Conservation (phyloP, 345 rosid genomes). For the Luvunga scandens region DNA sequence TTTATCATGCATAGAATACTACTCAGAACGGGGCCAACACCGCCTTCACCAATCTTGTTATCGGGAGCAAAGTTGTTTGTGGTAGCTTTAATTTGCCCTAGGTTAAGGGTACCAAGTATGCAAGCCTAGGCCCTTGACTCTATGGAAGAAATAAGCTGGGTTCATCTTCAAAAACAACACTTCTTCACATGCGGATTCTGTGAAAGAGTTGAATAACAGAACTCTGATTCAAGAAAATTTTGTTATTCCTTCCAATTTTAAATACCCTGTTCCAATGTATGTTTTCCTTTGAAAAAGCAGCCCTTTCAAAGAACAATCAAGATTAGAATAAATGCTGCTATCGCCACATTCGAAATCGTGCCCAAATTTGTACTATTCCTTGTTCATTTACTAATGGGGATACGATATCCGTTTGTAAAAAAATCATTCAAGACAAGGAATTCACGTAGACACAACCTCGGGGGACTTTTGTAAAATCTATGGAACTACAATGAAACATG, state of each 20-base stretch:
- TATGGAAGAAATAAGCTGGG: background rate
- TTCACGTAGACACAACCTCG: no score
- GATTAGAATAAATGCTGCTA: constrained; percentile 19
- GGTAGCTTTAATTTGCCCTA: constrained; percentile 25
- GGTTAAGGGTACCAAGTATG: constrained; percentile 20
- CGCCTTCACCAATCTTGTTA: constrained; percentile 35
- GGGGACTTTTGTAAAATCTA: no score
- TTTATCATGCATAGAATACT: constrained; percentile 5
- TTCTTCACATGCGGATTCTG: no score
- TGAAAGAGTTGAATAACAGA: no score
- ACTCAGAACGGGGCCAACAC: constrained; percentile 31
- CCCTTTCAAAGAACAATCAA: constrained; percentile 45
- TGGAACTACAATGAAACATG: no score
- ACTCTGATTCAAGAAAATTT: background rate
- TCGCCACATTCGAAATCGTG: constrained; percentile 26
- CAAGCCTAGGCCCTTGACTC: constrained; percentile 17
- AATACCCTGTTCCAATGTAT: constrained; percentile 30
- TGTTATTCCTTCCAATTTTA: background rate
- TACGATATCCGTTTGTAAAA: no score
- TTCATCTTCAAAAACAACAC: background rate
- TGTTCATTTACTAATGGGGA: no score
- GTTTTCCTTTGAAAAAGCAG: constrained; percentile 23
- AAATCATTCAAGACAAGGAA: no score
- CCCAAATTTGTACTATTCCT: background rate
- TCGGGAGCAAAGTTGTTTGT: constrained; percentile 27